These are phyloP conservation scores for Bruguiera sexangula DNA, from an alignment of 345 rosid genomes.

Conservation along the genomic window DNA sequence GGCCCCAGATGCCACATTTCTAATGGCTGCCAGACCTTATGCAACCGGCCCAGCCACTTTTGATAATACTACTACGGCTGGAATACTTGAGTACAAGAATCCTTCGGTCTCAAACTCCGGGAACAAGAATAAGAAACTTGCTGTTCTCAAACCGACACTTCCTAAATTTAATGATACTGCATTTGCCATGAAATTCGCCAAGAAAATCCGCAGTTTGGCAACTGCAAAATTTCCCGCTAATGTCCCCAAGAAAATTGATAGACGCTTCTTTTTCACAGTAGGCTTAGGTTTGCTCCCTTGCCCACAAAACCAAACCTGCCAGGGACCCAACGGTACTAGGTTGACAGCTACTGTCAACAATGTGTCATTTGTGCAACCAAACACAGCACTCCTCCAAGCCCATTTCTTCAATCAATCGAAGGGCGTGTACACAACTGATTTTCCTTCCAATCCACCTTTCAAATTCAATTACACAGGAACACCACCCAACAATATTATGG, in stretches of 20 bases:
- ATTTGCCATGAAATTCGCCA: conserved; percentile 31
- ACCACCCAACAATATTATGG: conserved; percentile 37
- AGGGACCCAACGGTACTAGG: conserved; percentile 47
- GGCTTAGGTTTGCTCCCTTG: conserved; percentile 49
- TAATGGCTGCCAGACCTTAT: conserved; percentile 44
- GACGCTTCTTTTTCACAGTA: conserved; percentile 46
- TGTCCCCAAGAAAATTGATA: conserved; percentile 40
- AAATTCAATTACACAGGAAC: conserved; percentile 55
- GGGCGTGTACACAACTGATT: conserved; percentile 45
- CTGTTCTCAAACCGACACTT: conserved; percentile 32
- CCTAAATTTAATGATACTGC: conserved; percentile 46
- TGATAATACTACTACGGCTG: conserved; percentile 48
- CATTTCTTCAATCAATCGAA: conserved; percentile 43
- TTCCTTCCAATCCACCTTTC: conserved; percentile 43
- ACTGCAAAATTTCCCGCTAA: conserved; percentile 42
- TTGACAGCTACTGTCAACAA: conserved; percentile 44
- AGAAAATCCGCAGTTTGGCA: conserved; percentile 43
- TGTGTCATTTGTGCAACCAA: conserved; percentile 45
- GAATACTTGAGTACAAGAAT: conserved; percentile 35
- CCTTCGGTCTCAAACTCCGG: conserved; percentile 15
- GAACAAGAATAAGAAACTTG: conserved; percentile 21
- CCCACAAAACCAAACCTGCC: conserved; percentile 36
- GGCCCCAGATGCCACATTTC: conserved; percentile 28
- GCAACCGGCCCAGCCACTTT: conserved; percentile 42
- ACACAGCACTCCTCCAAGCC: conserved; percentile 41